Evolutionary conservation across 169 alveolate genomes (phyloP).

Genomic region (Theileria orientalis): DNA sequence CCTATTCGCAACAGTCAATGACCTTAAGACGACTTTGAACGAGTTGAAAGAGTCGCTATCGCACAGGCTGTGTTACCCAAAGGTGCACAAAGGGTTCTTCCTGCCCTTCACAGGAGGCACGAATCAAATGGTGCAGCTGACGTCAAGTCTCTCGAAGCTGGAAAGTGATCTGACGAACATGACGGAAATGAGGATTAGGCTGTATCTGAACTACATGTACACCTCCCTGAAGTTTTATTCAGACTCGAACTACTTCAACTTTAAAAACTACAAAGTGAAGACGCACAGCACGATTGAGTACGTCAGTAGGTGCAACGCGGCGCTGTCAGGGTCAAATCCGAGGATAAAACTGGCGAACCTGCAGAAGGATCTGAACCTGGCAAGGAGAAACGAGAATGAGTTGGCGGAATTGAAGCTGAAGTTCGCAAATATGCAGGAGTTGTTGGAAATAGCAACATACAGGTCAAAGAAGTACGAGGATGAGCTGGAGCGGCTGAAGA

Average conservation of each 20-base stretch:
- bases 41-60: conserved; percentile 35
- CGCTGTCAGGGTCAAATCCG: background rate
- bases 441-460: conserved; percentile 7
- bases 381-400: conserved; percentile 29
- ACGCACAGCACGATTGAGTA: background rate
- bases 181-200: conserved; percentile 10
- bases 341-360: conserved; percentile 21
- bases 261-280: background rate
- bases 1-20: background rate
- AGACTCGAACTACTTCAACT: background rate
- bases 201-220: background rate
- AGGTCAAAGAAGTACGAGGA: conserved; percentile 16
- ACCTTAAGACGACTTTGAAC: background rate
- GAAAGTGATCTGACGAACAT: conserved; percentile 5
- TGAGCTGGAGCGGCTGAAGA: conserved; percentile 1
- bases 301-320: background rate
- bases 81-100: conserved; percentile 28
- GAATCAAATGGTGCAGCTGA: conserved; percentile 32
- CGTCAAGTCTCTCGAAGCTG: conserved; percentile 1
- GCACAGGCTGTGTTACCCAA: conserved; percentile 61
- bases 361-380: conserved; percentile 4
- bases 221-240: background rate
- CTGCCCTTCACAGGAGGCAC: conserved; percentile 61
- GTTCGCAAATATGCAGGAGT: conserved; percentile 19
- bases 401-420: conserved; percentile 23